Evolutionary conservation across 2,329 filamentous ascomycete genomes (phyloP).

Genomic region (Microcyclosporella mali): DNA sequence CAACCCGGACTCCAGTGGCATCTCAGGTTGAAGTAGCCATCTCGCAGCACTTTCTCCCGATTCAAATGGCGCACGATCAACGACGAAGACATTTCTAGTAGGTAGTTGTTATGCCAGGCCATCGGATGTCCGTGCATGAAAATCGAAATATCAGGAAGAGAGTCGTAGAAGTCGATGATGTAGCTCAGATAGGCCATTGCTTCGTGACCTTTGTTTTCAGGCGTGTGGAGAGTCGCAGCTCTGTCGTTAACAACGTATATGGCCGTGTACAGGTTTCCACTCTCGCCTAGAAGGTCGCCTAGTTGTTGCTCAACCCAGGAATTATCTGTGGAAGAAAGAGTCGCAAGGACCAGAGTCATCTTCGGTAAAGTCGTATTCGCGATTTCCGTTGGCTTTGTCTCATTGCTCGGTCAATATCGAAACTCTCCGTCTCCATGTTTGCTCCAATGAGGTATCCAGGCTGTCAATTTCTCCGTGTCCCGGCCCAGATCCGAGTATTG

Average conservation of each 20-base stretch:
- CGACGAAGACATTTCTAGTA: slow-evolving; percentile 40
- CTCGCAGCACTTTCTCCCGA: slow-evolving; percentile 40
- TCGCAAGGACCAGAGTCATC: slow-evolving; percentile 16
- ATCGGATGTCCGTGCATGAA: slow-evolving; percentile 57
- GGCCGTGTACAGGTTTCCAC: slow-evolving; percentile 10
- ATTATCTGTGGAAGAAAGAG: slow-evolving; percentile 10
- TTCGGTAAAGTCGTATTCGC: slow-evolving; percentile 2
- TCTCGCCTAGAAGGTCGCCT: slow-evolving; percentile 11
- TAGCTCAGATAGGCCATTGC: slow-evolving; percentile 57
- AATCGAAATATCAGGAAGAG: slow-evolving; percentile 52
- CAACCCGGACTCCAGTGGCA: slow-evolving; percentile 52
- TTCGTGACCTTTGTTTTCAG: slow-evolving; percentile 56
- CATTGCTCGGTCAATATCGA: neutral
- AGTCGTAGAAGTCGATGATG: slow-evolving; percentile 56
- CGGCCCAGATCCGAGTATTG: neutral
- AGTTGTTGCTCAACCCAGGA: slow-evolving; percentile 16
- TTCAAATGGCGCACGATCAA: slow-evolving; percentile 42
- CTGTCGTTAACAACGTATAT: slow-evolving; percentile 17
- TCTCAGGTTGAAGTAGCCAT: slow-evolving; percentile 51
- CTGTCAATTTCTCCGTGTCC: neutral
- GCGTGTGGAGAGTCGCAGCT: slow-evolving; percentile 43
- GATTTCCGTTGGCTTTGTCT: neutral
- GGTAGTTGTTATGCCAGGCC: slow-evolving; percentile 54
- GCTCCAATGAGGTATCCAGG: neutral
- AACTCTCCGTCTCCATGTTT: neutral